Evolutionary conservation across 495 filamentous ascomycete genomes (phyloP).

Genomic region (Eremomyces bilateralis): DNA sequence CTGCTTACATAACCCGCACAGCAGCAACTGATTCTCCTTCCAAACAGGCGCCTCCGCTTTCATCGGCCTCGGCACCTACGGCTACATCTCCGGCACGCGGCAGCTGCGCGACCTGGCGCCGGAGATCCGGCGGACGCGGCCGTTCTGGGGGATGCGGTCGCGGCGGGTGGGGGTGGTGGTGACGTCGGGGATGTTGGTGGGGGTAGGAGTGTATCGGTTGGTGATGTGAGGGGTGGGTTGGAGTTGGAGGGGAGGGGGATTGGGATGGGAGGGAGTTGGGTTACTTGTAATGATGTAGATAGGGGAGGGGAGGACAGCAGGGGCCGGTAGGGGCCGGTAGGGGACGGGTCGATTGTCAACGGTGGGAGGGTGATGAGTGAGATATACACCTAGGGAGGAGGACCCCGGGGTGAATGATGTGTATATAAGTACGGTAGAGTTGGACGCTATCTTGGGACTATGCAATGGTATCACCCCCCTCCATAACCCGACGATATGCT

Average conservation of each 20-base stretch:
- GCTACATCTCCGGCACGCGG: constrained; percentile 55
- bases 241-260: constrained; percentile 47
- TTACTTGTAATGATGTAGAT: not conserved
- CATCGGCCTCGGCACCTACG: constrained; percentile 74
- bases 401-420: too few relatives aligned
- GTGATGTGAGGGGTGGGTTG: constrained; percentile 29
- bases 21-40: not conserved
- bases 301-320: too few relatives aligned
- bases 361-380: too few relatives aligned
- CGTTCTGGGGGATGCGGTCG: constrained; percentile 58
- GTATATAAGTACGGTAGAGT: too few relatives aligned
- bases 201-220: not conserved
- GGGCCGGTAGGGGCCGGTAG: too few relatives aligned
- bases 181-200: too few relatives aligned
- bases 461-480: too few relatives aligned
- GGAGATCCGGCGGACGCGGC: constrained; percentile 35
- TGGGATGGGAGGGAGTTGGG: constrained; percentile 33
- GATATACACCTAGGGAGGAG: too few relatives aligned
- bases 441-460: too few relatives aligned
- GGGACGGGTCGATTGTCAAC: too few relatives aligned
- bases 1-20: not conserved
- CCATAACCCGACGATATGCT: too few relatives aligned
- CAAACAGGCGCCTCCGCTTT: constrained; percentile 50
- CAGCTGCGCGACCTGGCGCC: constrained; percentile 53
- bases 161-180: constrained; percentile 50